Base-by-base conservation (phyloP, 371 early-diverging fungal genomes). In the Mortierella sp. region DNA sequence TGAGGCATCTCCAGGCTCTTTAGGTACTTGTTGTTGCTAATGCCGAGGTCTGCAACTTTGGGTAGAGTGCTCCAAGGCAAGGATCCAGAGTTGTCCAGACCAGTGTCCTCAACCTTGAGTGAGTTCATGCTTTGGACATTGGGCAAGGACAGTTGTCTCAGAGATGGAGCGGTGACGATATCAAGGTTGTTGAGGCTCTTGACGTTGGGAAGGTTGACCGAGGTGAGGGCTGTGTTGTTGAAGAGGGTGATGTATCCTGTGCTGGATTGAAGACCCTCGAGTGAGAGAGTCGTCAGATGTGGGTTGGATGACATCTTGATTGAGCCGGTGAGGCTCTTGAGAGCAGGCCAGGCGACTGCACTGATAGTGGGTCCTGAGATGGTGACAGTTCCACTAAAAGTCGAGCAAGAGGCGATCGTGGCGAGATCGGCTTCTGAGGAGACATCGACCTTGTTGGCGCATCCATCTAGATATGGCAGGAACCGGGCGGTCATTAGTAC, bases 11-110 rank as follows among this genome's bases (percentile, higher is more conserved):
- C 74, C 8, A 87, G 62, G 3, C 57, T 34, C 51, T 79, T 81
- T n/a, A 87, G 53, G 57, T 82, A 80, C 45, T 77, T 78, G 66
- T 87, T 87, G 57, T 83, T 82, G 49, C 81, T 80, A 24, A 85
- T 61, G 5, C 74, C 69, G 4, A 87, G 37, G 24, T 80, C 76
- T 1, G 60, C 56, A 2, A 78, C 72, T 22, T 78, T 79, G 8
- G 54, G 55, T n/a, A 79, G 41, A 3, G 55, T 67, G 21, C 49
- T 62, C 79, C 79, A 72, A 8, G 67, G 65, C 10, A 68, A 10
- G 2, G 31, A 9, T 6, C 69, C 73, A 14, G 86, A 54, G 12
- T 86, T 85, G 22, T 83, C 80, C 44, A 86, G 63, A 2, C 78
- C 78, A 1, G 78, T 81, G 24, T 79, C 78, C 12, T 80, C 80